Evolutionary conservation across 257 asterid species (phyloP).

Genomic region (Verbena officinalis): DNA sequence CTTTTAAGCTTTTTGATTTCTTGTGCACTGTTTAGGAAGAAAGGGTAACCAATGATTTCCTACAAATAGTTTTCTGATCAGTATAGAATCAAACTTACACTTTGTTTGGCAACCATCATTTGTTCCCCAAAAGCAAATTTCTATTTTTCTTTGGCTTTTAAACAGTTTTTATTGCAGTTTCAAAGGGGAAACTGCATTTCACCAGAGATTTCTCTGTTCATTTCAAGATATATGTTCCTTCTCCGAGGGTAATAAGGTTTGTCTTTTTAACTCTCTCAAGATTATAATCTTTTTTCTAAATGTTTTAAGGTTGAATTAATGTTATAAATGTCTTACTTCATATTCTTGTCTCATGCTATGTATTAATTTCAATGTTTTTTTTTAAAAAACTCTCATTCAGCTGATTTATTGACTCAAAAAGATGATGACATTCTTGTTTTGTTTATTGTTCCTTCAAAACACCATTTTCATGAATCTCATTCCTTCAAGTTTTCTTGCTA

Average conservation of each 20-base stretch:
- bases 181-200: slow-evolving; percentile 39
- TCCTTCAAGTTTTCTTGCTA: too few species aligned
- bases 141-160: slow-evolving; percentile 14
- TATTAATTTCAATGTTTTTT: too few species aligned
- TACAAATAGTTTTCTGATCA: slow-evolving; percentile 47
- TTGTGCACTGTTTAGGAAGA: slow-evolving; percentile 56
- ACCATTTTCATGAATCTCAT: background rate
- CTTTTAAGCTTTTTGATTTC: slow-evolving; percentile 37
- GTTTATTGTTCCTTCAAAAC: too few species aligned
- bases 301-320: background rate
- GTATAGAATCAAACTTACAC: slow-evolving; percentile 27
- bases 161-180: slow-evolving; percentile 26
- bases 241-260: slow-evolving; percentile 31
- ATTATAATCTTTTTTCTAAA: background rate
- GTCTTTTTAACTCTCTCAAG: slow-evolving; percentile 2
- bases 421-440: too few species aligned
- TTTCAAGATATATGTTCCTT: slow-evolving; percentile 27
- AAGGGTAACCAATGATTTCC: slow-evolving; percentile 61
- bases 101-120: slow-evolving; percentile 32
- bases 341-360: too few species aligned
- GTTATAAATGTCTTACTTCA: too few species aligned
- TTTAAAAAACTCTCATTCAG: too few species aligned
- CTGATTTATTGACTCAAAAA: too few species aligned
- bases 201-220: slow-evolving; percentile 30
- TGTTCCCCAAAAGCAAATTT: slow-evolving; percentile 25